Base-by-base conservation (phyloP, 805 yeast species). In the Lachancea kluyveri region DNA sequence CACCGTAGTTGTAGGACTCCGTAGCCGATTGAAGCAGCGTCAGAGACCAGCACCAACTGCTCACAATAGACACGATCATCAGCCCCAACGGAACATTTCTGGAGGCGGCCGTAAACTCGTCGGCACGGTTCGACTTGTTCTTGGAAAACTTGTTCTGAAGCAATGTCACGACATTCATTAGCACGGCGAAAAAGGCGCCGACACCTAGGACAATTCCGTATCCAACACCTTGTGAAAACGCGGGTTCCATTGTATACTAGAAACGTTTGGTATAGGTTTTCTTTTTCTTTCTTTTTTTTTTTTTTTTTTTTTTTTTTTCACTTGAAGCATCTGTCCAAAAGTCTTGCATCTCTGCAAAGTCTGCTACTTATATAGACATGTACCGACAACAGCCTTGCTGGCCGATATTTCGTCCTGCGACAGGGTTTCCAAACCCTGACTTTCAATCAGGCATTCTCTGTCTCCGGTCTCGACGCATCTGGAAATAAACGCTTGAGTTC, bases 41-140 rank as follows among this genome's bases (percentile, higher is more conserved):
- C 18, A 57, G 41, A 8, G 59, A 43, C 64, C 63, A 58, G 8
- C 60, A 53, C 64, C 62, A 56, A n/a, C 64, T 52, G n/a, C 65
- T 58, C 5, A 67, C 66, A 15, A 65, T 62, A 8, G 68, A 65
- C 15, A 65, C 61, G 17, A 64, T 60, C 25, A 66, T 59, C 15
- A 68, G 41, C 20, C 70, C 71, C 11, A 67, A 52, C 20, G 65
- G 60, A 24, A 67, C 63, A 28, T 56, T 54, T 51, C 73, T 57
- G 4, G 64, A 59, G 6, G 72, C 70, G 4, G 71, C 64, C 3
- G 67, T 55, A 40, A 67, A 66, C 47, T 60, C 64, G 33, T 68
- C 72, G 6, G 52, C 52, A 13, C 42, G 42, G 16, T 46, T 40
- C 6, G 54, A 44, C 21, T 52, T 54, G 13, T 43, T 43, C 9